Evolutionary conservation across 2,329 filamentous ascomycete species (phyloP).

Genomic region (Paecilomyces sp.): DNA sequence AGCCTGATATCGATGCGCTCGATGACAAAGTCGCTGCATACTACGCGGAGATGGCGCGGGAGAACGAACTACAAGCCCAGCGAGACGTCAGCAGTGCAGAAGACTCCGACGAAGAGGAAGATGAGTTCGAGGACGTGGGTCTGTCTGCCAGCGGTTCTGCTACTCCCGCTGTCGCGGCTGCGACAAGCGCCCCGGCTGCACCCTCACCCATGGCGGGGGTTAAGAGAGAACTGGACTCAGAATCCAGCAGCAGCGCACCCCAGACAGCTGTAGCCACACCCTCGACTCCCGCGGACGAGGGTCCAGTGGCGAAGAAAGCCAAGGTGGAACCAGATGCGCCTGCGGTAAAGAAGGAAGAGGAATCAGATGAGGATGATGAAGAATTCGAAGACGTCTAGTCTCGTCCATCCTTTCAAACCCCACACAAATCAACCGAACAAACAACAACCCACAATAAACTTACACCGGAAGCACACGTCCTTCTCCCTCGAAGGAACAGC

Average conservation of each 20-base stretch:
- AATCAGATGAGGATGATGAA: slow-evolving; percentile 37
- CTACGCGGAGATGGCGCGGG: slow-evolving; percentile 39
- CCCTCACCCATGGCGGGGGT: slow-evolving; percentile 15
- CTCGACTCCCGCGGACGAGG: slow-evolving; percentile 29
- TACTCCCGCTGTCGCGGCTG: slow-evolving; percentile 19
- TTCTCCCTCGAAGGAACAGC: not conserved
- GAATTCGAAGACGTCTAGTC: slow-evolving; percentile 37
- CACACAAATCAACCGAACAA: not conserved
- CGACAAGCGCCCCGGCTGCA: slow-evolving; percentile 5
- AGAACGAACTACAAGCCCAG: slow-evolving; percentile 34
- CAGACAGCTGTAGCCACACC: slow-evolving; percentile 32
- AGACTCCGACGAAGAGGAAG: slow-evolving; percentile 32
- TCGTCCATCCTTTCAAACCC: not conserved
- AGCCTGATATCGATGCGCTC: slow-evolving; percentile 33
- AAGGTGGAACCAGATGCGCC: slow-evolving; percentile 26
- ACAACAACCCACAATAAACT: too few species aligned
- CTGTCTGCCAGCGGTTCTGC: slow-evolving; percentile 22
- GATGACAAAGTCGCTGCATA: slow-evolving; percentile 42
- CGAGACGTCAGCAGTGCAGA: slow-evolving; percentile 35
- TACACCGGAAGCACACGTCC: too few species aligned
- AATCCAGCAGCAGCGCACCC: slow-evolving; percentile 30
- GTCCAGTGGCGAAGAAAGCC: slow-evolving; percentile 35
- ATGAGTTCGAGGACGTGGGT: slow-evolving; percentile 40
- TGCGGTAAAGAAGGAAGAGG: slow-evolving; percentile 28
- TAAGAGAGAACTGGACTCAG: slow-evolving; percentile 32